Base-by-base conservation (phyloP, 139 green algal species). In the Tetraselmis striata region DNA sequence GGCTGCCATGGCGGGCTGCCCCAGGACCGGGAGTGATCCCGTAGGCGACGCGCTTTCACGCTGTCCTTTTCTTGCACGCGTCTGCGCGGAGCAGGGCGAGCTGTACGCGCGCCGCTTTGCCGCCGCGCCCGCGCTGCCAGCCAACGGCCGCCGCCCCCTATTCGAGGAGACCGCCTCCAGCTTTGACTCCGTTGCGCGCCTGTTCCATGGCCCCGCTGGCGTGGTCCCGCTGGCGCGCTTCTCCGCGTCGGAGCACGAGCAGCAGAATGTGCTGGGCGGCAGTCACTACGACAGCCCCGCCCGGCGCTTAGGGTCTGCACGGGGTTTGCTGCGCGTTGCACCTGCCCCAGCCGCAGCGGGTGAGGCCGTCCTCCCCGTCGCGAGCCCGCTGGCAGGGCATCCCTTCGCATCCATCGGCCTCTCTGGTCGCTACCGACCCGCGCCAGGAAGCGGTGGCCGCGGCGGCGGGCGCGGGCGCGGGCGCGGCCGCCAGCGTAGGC, bases 121-220 rank as follows among this genome's bases (percentile, higher is more conserved):
- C 11, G 45, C 45, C 45, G 18, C 5, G 11, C 45, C 45, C 45
- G 11, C 11, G 5, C 45, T 67, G 45, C 45, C 45, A 5, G 45
- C 45, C 45, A 67, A 5, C 18, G 45, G 45, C 18, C 45, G 45
- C 18, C 45, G 45, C 45, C 45, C 45, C 45, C 5, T 67, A 67
- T 67, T 67, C 18, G 45, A 67, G 18, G 45, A 67, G 18, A 67
- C 45, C 11, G 5, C 45, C 45, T 25, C 45, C 45, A 18, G 45
- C 5, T 67, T 67, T 67, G 45, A 67, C 11, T 67, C 45, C 18
- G 45, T 67, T 67, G 11, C 18, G 45, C 45, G 45, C 18, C 59
- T 93, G 2, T 95, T 94, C 77, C 92, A 95, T 75, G 92, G 92
- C 0, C 29, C 74, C 0, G 26, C 59, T 0, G 90, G 90, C 30